Base-by-base conservation (phyloP, 345 rosid genomes). In the Rubroshorea leprosula region DNA sequence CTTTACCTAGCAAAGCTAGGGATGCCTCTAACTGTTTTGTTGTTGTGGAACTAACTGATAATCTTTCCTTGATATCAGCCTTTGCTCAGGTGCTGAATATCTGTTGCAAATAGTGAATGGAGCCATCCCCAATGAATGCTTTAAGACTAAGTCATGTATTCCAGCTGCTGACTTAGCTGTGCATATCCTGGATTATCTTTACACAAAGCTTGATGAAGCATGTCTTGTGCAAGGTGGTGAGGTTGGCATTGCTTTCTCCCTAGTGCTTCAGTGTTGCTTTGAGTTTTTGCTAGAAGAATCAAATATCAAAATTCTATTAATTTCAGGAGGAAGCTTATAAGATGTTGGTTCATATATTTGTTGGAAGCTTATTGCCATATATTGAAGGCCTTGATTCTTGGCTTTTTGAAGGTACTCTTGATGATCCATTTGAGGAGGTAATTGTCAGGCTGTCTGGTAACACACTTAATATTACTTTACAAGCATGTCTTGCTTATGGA, bases 401-500 rank as follows among this genome's bases (percentile, higher is more conserved):
- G 97, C 78, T 87, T 68, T 87, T 82, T 70, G 86, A 84, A 62
- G 99, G 97, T 57, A 84, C 74, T 22, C 82, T 90, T 55, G 90
- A 90, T 66, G 97, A 90, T 73, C 96, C 97, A 56, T 90, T 78
- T 67, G 96, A 82, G 76, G 99, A 94, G 95, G 96, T 94, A 76
- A 46, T 62, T 51, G 38, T 31, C 27, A 29, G 50, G 25, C 61
- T 66, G 24, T 56, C 16, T 58, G 4, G 20, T 45, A 11, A 60
- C 60, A 64, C 20, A 38, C 15, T 39, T 13, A 39, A 13, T 27
- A 27, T 8, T 39, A 39, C 45, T 29, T 25, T 17, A 45, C 21
- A 35, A 20, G 56, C 35, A 54, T 49, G 61, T 43, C 49, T 8
- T n/a, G 17, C 25, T 48, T 60, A 51, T 17, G 41, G 57, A 49